A percentile compares a stretch with the other conserved stretches of the same genome.
phyloP scores from a whole-genome alignment of 2,329 filamentous ascomycete genomes.

The Monosporascus sp. region DNA sequence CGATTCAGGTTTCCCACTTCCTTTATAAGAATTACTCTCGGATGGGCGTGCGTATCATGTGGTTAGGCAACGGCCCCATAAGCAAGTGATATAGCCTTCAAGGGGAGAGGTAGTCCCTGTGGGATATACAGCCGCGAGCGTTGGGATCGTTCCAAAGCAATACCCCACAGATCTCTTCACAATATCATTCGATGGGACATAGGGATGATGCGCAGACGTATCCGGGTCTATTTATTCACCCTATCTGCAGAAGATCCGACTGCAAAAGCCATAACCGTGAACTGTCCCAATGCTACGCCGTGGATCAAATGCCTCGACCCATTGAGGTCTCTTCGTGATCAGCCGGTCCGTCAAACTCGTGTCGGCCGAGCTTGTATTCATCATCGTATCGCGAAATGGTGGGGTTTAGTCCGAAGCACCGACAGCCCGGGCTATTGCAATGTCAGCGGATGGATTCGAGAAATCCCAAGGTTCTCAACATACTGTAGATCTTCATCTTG shows the following conservation, averaged over 20 bases:
- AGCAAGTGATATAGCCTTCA: too few species aligned
- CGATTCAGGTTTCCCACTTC: too few species aligned
- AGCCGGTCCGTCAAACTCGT: conserved; percentile 20
- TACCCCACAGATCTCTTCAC: neutral
- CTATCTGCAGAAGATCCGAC: conserved; percentile 23
- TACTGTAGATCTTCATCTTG: conserved; percentile 98
- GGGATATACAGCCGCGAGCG: too few species aligned
- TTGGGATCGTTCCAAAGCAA: neutral
- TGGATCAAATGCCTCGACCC: conserved; percentile 30
- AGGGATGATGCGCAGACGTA: conserved; percentile 15
- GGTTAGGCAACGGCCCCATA: too few species aligned
- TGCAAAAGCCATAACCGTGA: conserved; percentile 26
- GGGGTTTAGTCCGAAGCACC: conserved; percentile 28
- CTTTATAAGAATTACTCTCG: too few species aligned
- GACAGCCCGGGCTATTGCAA: conserved; percentile 25
- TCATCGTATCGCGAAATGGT: conserved; percentile 29
- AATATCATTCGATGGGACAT: neutral
- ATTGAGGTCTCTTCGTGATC: conserved; percentile 24
- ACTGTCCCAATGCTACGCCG: conserved; percentile 30
- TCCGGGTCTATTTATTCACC: conserved; percentile 25
- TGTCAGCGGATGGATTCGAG: conserved; percentile 1
- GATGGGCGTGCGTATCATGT: too few species aligned
- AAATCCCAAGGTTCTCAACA: conserved; percentile 21
- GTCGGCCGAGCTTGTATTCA: conserved; percentile 23
- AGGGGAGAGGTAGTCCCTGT: too few species aligned